Conservation (phyloP, 129 eudicot species). For the Tagetes erecta region DNA sequence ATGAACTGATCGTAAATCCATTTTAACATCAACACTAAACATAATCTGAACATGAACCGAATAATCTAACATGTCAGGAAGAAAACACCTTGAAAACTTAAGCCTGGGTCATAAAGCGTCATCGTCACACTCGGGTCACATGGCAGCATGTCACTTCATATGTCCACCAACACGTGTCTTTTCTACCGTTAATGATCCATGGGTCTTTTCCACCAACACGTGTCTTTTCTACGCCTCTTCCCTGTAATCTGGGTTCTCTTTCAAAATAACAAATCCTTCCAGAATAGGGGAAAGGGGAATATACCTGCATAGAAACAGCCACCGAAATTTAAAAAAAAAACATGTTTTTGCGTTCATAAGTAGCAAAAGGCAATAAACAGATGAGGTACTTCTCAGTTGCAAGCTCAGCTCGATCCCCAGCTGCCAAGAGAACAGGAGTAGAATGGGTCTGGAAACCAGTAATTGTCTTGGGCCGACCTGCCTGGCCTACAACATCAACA, state of each 20-base stretch:
- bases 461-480: slow-evolving; percentile 97
- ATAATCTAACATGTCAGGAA: neutral
- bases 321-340: slow-evolving; percentile 11
- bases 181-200: neutral
- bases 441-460: slow-evolving; percentile 99
- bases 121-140: neutral
- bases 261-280: slow-evolving; percentile 90
- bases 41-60: neutral
- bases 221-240: slow-evolving; percentile 51
- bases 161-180: neutral
- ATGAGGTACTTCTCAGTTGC: slow-evolving; percentile 79
- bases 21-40: neutral
- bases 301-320: slow-evolving; percentile 53
- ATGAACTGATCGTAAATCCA: neutral
- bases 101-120: neutral
- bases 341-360: neutral
- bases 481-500: slow-evolving; percentile 98
- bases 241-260: slow-evolving; percentile 89
- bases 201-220: slow-evolving; percentile 1
- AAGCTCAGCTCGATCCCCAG: slow-evolving; percentile 97
- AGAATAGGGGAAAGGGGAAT: slow-evolving; percentile 85
- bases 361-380: neutral
- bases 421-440: slow-evolving; percentile 89
- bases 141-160: neutral
- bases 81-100: neutral